Percentiles rank a stretch among this genome's conserved stretches.
phyloP scores from a whole-genome alignment of 768 basidiomycete species.

The Psilocybe subaeruginosa region DNA sequence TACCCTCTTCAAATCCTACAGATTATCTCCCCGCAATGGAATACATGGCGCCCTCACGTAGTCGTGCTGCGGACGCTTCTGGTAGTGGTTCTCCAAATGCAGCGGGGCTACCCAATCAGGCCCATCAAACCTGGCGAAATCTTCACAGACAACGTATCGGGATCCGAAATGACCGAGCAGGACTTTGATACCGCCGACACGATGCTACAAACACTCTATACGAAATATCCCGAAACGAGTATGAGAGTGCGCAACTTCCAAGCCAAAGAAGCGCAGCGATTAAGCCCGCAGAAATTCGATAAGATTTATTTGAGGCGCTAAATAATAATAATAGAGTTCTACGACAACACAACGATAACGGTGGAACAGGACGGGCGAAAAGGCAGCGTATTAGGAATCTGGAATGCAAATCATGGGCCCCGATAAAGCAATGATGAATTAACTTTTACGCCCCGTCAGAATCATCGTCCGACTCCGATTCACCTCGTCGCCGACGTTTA shows the following conservation, averaged over 20 bases:
- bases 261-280: slow-evolving; percentile 27
- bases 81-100: slow-evolving; percentile 48
- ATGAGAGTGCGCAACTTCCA: slow-evolving; percentile 36
- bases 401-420: slow-evolving; percentile 2
- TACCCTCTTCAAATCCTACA: slow-evolving; percentile 56
- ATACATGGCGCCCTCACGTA: slow-evolving; percentile 66
- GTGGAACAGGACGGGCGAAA: slow-evolving; percentile 13
- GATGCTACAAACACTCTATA: slow-evolving; percentile 50
- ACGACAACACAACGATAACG: slow-evolving; percentile 14
- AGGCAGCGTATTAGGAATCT: slow-evolving; percentile 4
- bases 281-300: slow-evolving; percentile 30
- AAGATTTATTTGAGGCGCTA: slow-evolving; percentile 28
- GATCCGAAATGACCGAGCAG: slow-evolving; percentile 16
- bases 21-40: slow-evolving; percentile 65
- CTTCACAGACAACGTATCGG: slow-evolving; percentile 19
- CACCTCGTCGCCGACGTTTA: slow-evolving; percentile 65
- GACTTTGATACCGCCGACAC: slow-evolving; percentile 16
- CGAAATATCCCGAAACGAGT: slow-evolving; percentile 52
- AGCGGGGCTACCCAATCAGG: slow-evolving; percentile 50
- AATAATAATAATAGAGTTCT: slow-evolving; percentile 22
- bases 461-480: slow-evolving; percentile 70
- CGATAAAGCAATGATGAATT: not conserved
- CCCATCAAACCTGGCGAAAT: slow-evolving; percentile 37
- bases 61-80: slow-evolving; percentile 51
- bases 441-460: slow-evolving; percentile 46